Percentiles rank a stretch among this genome's conserved stretches.
Conservation (phyloP, 768 basidiomycete species). For the Crepidotus variabilis region DNA sequence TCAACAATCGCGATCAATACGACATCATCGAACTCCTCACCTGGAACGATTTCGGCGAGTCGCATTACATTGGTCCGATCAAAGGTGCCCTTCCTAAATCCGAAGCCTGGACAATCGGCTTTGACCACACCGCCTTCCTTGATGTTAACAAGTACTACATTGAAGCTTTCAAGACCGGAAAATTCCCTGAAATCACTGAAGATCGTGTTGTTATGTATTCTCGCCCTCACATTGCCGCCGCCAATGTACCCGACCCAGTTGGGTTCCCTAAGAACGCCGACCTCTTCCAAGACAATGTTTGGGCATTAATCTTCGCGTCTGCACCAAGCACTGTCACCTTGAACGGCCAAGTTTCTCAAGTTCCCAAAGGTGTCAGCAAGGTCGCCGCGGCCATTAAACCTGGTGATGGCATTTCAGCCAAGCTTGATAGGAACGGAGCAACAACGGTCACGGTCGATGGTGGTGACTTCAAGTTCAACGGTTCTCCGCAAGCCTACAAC, state of each 20-base stretch:
- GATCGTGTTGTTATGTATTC: conserved; percentile 70
- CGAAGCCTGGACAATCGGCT: conserved; percentile 69
- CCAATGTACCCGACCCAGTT: conserved; percentile 48
- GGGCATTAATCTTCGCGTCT: conserved; percentile 65
- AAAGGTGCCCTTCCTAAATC: conserved; percentile 70
- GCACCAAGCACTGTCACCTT: conserved; percentile 54
- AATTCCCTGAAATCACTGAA: conserved; percentile 50
- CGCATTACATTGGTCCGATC: conserved; percentile 79
- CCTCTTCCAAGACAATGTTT: conserved; percentile 60
- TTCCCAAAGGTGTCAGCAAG: conserved; percentile 57
- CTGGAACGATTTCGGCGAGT: conserved; percentile 78
- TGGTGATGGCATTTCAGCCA: conserved; percentile 47
- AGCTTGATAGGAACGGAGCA: conserved; percentile 44
- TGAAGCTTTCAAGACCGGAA: conserved; percentile 68
- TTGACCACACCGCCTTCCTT: conserved; percentile 63
- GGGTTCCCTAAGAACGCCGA: conserved; percentile 54
- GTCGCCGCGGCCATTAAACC: conserved; percentile 53
- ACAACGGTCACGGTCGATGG: conserved; percentile 47
- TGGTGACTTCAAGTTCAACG: conserved; percentile 48
- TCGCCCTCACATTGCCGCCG: conserved; percentile 58
- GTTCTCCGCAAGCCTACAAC: conserved; percentile 57
- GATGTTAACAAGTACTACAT: conserved; percentile 64
- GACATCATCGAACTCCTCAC: conserved; percentile 60
- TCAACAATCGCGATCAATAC: conserved; percentile 50
- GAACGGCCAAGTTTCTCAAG: conserved; percentile 39